Percentiles rank a stretch among this genome's conserved stretches.
These are phyloP conservation scores for Phialophora chinensis DNA, from an alignment of 2,329 filamentous ascomycete species.

Conservation along the genomic window DNA sequence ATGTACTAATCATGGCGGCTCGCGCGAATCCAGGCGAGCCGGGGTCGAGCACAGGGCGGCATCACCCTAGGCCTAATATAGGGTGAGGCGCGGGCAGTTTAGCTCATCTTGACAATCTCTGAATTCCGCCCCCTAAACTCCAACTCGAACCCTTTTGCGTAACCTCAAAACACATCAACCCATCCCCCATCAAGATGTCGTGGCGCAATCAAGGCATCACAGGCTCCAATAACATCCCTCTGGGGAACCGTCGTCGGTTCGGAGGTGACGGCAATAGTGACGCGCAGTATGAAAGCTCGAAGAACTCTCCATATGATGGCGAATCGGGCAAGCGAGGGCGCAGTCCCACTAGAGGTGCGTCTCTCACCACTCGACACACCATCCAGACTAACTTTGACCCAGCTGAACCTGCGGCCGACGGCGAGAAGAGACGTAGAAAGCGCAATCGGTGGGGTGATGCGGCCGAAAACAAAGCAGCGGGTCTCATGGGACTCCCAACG, in stretches of 20 bases:
- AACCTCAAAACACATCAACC: background rate
- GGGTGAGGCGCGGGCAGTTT: too few species aligned
- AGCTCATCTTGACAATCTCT: background rate
- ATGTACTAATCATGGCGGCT: too few species aligned
- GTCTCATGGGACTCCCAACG: slow-evolving; percentile 94
- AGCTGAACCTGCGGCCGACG: slow-evolving; percentile 67
- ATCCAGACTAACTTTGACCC: slow-evolving; percentile 40
- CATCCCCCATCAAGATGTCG: slow-evolving; percentile 56
- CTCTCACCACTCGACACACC: slow-evolving; percentile 4
- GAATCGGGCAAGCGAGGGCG: slow-evolving; percentile 80
- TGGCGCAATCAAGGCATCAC: slow-evolving; percentile 82
- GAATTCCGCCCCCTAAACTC: background rate
- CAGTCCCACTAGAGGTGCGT: slow-evolving; percentile 81
- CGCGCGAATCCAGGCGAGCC: too few species aligned
- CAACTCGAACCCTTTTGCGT: background rate
- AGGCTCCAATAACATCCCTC: slow-evolving; percentile 95
- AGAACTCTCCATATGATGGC: slow-evolving; percentile 55
- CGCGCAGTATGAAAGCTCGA: slow-evolving; percentile 50
- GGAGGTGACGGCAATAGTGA: slow-evolving; percentile 67
- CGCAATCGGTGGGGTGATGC: slow-evolving; percentile 98
- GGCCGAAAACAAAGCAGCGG: slow-evolving; percentile 97
- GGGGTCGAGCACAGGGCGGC: too few species aligned
- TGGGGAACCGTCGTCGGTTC: slow-evolving; percentile 83
- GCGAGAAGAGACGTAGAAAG: slow-evolving; percentile 91
- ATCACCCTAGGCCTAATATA: too few species aligned